Conservation (phyloP, 2,329 filamentous ascomycete genomes). For the Fusarium sp. region DNA sequence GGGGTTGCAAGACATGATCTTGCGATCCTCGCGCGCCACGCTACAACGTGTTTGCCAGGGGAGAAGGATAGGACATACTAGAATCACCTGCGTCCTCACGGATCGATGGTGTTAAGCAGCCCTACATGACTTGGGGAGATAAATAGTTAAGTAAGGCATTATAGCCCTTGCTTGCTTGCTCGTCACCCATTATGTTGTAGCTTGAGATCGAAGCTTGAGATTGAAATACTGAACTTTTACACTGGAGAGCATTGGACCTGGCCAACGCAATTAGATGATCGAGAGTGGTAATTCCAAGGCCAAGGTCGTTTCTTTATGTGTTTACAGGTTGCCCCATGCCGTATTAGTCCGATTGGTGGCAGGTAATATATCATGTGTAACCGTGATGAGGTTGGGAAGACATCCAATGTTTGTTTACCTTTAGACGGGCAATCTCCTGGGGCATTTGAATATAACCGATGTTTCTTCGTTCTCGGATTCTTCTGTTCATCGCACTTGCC, state of each 20-base stretch:
- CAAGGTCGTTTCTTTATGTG: not conserved
- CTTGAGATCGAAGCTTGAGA: slow-evolving; percentile 21
- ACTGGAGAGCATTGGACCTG: not conserved
- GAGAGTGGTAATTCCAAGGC: not conserved
- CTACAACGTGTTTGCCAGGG: not conserved
- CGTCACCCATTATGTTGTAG: slow-evolving; percentile 13
- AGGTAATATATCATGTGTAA: slow-evolving; percentile 10
- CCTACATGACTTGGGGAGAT: not conserved
- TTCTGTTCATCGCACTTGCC: not conserved
- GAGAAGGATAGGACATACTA: not conserved
- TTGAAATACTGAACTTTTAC: slow-evolving; percentile 13
- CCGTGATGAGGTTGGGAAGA: not conserved
- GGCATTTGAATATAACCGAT: not conserved
- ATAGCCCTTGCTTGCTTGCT: slow-evolving; percentile 3
- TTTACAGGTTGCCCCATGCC: not conserved
- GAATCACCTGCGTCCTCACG: not conserved
- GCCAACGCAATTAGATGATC: not conserved
- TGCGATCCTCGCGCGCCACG: not conserved
- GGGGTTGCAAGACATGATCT: not conserved
- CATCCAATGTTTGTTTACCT: not conserved
- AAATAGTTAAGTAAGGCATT: slow-evolving; percentile 9
- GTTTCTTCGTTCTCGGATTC: not conserved
- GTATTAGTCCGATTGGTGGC: not conserved
- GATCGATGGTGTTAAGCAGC: not conserved
- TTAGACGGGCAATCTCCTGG: not conserved